A percentile compares a stretch with the other conserved stretches of the same genome.
Conservation (phyloP, 768 basidiomycete genomes). For the Lyophyllum decastes region DNA sequence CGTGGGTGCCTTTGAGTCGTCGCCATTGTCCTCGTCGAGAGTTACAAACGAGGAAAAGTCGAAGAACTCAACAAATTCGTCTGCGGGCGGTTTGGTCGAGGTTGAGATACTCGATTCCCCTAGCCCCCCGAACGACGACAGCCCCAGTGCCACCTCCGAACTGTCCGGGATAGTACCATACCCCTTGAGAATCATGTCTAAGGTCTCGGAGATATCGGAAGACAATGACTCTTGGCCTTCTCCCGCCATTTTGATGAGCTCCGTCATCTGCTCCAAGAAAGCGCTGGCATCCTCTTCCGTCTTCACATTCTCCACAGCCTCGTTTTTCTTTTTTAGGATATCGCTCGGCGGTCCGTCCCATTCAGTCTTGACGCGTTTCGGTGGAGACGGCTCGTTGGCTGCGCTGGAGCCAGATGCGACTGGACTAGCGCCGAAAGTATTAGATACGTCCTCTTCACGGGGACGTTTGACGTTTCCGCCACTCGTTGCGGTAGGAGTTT, state of each 20-base stretch:
- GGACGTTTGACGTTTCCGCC: slow-evolving; percentile 43
- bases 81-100: slow-evolving; percentile 30
- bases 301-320: slow-evolving; percentile 52
- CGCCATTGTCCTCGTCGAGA: slow-evolving; percentile 56
- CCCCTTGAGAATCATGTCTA: slow-evolving; percentile 66
- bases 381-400: slow-evolving; percentile 60
- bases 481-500: slow-evolving; percentile 22
- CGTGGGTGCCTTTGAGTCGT: slow-evolving; percentile 66
- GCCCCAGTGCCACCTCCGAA: slow-evolving; percentile 35
- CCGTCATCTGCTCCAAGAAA: slow-evolving; percentile 66
- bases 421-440: slow-evolving; percentile 29
- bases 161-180: slow-evolving; percentile 40
- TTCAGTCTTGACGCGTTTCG: slow-evolving; percentile 72
- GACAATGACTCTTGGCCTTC: slow-evolving; percentile 46
- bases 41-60: slow-evolving; percentile 67
- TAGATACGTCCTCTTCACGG: slow-evolving; percentile 53
- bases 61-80: slow-evolving; percentile 63
- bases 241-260: slow-evolving; percentile 56
- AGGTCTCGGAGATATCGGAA: slow-evolving; percentile 56
- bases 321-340: slow-evolving; percentile 42
- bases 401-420: slow-evolving; percentile 28
- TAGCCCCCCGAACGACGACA: slow-evolving; percentile 34
- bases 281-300: slow-evolving; percentile 65
- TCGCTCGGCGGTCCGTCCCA: slow-evolving; percentile 66
- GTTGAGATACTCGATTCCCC: slow-evolving; percentile 30